These are phyloP conservation scores for Bipolaris bicolor DNA, from an alignment of 2,329 filamentous ascomycete genomes.

Conservation along the genomic window DNA sequence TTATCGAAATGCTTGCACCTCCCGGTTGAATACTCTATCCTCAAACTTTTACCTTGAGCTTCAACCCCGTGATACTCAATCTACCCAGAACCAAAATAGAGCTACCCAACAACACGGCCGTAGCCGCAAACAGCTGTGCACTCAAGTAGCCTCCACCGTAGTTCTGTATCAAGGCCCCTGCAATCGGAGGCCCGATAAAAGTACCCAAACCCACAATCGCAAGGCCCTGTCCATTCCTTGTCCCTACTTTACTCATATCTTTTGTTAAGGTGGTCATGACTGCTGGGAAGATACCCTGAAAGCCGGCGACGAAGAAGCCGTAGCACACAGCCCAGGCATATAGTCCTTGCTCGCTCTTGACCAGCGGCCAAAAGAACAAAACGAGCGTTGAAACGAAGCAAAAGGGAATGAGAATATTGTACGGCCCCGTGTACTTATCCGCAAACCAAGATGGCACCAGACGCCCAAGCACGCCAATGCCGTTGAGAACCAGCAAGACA, in stretches of 20 bases:
- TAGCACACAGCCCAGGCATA: conserved; percentile 55
- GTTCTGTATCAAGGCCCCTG: conserved; percentile 53
- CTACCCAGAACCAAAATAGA: conserved; percentile 39
- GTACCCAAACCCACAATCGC: conserved; percentile 53
- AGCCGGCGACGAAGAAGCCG: conserved; percentile 53
- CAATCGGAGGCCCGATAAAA: conserved; percentile 56
- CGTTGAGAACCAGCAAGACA: conserved; percentile 64
- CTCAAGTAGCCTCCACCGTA: conserved; percentile 51
- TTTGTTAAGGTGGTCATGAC: conserved; percentile 53
- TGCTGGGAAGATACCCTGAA: conserved; percentile 55
- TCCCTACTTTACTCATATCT: conserved; percentile 56
- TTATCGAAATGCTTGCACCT: no score
- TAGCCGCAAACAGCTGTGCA: conserved; percentile 53
- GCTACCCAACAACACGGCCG: conserved; percentile 37
- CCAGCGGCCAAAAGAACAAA: conserved; percentile 63
- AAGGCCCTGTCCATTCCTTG: conserved; percentile 58
- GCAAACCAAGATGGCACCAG: conserved; percentile 61
- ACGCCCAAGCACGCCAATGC: conserved; percentile 62
- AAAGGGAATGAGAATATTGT: conserved; percentile 63
- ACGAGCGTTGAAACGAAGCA: conserved; percentile 55
- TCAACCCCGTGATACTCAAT: conserved; percentile 39
- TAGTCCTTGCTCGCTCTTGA: conserved; percentile 48
- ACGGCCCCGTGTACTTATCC: conserved; percentile 59
- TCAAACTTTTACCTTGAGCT: conserved; percentile 34
- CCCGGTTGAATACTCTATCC: no score